phyloP scores from a whole-genome alignment of 805 yeast genomes.

The Nakazawaea laoshanensis region DNA sequence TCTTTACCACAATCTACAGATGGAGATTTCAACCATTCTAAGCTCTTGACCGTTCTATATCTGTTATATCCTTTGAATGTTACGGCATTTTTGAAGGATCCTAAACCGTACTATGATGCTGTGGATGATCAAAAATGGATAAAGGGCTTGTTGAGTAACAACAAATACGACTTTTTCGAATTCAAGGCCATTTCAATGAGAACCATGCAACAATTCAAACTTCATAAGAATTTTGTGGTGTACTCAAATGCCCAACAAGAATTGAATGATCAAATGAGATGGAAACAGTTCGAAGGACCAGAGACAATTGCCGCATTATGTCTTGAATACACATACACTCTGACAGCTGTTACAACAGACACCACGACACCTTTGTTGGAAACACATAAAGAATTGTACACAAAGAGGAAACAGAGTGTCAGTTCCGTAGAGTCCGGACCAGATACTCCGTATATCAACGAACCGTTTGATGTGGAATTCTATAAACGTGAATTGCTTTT shows the following conservation, averaged over 20 bases:
- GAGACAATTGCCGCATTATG: conserved; percentile 27
- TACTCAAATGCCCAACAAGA: conserved; percentile 27
- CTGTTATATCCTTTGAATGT: conserved; percentile 50
- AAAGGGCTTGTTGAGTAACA: background rate
- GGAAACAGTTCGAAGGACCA: conserved; percentile 22
- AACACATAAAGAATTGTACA: conserved; percentile 15
- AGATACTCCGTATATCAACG: conserved; percentile 1
- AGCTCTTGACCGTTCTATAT: conserved; percentile 41
- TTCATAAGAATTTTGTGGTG: conserved; percentile 40
- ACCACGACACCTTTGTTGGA: conserved; percentile 12
- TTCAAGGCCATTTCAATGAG: conserved; percentile 20
- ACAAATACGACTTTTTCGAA: conserved; percentile 23
- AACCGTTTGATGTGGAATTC: conserved; percentile 27
- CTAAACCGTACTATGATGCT: conserved; percentile 22
- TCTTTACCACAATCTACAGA: background rate
- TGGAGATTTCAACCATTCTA: conserved; percentile 3
- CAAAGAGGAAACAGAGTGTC: conserved; percentile 3
- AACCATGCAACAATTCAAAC: conserved; percentile 24
- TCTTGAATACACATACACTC: conserved; percentile 12
- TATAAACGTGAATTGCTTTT: conserved; percentile 52
- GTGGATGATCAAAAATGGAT: conserved; percentile 17
- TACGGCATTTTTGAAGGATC: conserved; percentile 30
- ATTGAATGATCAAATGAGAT: conserved; percentile 18
- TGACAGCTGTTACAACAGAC: background rate
- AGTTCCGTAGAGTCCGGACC: conserved; percentile 2